These are phyloP conservation scores for Populus trichocarpa DNA, from an alignment of 441 rosid genomes.

Conservation along the genomic window DNA sequence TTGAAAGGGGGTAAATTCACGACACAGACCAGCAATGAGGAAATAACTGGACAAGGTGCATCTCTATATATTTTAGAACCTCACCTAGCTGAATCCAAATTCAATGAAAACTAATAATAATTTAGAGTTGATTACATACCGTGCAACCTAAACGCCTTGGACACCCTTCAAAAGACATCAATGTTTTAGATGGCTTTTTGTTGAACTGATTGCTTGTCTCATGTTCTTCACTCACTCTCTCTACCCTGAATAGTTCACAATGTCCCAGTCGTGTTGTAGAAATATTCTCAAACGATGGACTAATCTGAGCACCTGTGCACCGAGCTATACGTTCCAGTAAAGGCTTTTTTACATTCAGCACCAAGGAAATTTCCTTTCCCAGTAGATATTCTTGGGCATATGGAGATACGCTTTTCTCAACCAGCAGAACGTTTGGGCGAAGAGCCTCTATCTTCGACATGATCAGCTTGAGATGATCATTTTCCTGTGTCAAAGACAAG, in stretches of 20 bases:
- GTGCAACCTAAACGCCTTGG: constrained; percentile 96
- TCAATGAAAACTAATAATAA: neutral
- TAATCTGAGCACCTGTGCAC: constrained; percentile 77
- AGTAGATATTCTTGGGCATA: constrained; percentile 78
- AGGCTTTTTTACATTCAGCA: constrained; percentile 77
- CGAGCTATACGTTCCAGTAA: constrained; percentile 87
- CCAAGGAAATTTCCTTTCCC: constrained; percentile 84
- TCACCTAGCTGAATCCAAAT: constrained; percentile 1
- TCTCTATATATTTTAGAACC: neutral
- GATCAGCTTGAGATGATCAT: constrained; percentile 75
- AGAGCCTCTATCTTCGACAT: constrained; percentile 77
- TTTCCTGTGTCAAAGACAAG: constrained; percentile 55
- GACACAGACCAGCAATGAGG: neutral
- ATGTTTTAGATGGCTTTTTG: constrained; percentile 78
- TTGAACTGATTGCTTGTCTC: constrained; percentile 53
- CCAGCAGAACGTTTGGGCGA: constrained; percentile 86
- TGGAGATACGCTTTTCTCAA: constrained; percentile 89
- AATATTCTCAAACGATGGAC: constrained; percentile 64
- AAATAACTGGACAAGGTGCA: neutral
- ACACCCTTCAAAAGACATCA: constrained; percentile 99
- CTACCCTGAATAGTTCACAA: constrained; percentile 76
- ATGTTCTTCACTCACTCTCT: constrained; percentile 69
- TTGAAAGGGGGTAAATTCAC: neutral
- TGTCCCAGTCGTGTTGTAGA: constrained; percentile 60
- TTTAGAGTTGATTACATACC: constrained; percentile 45